Conservation (phyloP, 2,329 filamentous ascomycete species). For the Beauveria sp. region DNA sequence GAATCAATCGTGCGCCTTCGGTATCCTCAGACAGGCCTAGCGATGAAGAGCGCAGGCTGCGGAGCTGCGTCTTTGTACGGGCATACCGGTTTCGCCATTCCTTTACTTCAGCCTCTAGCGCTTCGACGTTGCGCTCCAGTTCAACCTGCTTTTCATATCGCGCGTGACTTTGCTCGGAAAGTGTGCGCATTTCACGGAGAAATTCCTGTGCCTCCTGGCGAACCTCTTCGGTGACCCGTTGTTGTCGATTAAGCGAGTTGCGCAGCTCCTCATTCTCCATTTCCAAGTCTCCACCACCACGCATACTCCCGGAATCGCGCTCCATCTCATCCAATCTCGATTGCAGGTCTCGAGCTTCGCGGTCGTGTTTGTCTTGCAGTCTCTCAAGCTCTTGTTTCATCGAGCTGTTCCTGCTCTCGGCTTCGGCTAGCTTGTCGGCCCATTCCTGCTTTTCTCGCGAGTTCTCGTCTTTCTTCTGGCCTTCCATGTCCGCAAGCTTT, state of each 20-base stretch:
- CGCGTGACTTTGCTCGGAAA: constrained; percentile 72
- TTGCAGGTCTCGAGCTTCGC: constrained; percentile 54
- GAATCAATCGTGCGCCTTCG: constrained; percentile 60
- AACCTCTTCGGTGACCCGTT: constrained; percentile 79
- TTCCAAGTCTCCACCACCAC: constrained; percentile 40
- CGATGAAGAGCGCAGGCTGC: constrained; percentile 72
- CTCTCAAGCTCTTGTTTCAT: constrained; percentile 73
- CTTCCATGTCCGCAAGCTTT: constrained; percentile 66
- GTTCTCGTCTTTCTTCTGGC: constrained; percentile 67
- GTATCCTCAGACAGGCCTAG: constrained; percentile 63
- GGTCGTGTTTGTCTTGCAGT: constrained; percentile 59
- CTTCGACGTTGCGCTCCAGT: constrained; percentile 65
- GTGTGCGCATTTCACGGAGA: constrained; percentile 77
- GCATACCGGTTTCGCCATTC: constrained; percentile 90
- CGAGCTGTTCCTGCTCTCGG: constrained; percentile 69
- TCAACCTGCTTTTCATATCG: constrained; percentile 77
- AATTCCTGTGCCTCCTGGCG: constrained; percentile 76
- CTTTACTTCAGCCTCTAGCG: constrained; percentile 73
- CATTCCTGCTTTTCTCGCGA: constrained; percentile 64
- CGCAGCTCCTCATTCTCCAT: constrained; percentile 64
- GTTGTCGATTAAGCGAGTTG: constrained; percentile 61
- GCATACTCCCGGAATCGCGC: constrained; percentile 20
- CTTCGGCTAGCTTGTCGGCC: constrained; percentile 64
- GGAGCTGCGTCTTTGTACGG: constrained; percentile 77
- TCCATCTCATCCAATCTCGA: constrained; percentile 52